Evolutionary conservation across 176 grass and related monocot species (phyloP).

Genomic region (Bolboschoenus planiculmis): DNA sequence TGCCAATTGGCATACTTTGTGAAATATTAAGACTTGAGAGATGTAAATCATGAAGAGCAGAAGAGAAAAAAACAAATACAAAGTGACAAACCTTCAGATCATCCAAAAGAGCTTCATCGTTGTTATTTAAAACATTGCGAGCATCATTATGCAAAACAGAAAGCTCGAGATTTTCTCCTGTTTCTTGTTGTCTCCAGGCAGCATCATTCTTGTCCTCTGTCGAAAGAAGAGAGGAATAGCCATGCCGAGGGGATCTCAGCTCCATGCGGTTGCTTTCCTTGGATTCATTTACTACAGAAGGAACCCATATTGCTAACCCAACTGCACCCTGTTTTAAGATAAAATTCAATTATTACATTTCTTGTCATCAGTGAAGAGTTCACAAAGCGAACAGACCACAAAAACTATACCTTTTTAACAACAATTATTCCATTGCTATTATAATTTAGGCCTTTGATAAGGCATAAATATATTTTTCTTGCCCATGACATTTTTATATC

Average conservation of each 20-base stretch:
- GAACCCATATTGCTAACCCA: constrained; percentile 98
- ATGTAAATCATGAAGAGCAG: neutral
- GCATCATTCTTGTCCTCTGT: constrained; percentile 41
- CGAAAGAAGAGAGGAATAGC: constrained; percentile 61
- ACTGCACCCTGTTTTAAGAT: constrained; percentile 67
- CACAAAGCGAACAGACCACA: neutral
- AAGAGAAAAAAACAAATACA: neutral
- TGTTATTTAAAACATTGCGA: constrained; percentile 31
- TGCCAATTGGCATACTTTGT: neutral
- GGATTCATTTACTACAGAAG: constrained; percentile 78
- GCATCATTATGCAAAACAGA: constrained; percentile 43
- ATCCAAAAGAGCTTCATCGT: constrained; percentile 81
- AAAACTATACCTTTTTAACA: neutral
- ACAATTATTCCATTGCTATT: neutral
- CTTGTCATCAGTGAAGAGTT: neutral
- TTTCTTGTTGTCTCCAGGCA: constrained; percentile 30
- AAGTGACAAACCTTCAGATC: constrained; percentile 70
- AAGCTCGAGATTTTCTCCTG: constrained; percentile 49
- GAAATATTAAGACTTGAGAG: neutral
- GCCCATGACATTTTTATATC: neutral
- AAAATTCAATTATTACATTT: constrained; percentile 5
- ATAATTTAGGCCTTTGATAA: neutral
- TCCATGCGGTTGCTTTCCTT: constrained; percentile 38
- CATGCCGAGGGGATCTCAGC: constrained; percentile 40
- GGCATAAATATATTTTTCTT: neutral